A percentile compares a stretch with the other conserved stretches of the same genome.
Evolutionary conservation across 371 early-diverging fungal species (phyloP).

Genomic region (Syncephalastrum racemosum): DNA sequence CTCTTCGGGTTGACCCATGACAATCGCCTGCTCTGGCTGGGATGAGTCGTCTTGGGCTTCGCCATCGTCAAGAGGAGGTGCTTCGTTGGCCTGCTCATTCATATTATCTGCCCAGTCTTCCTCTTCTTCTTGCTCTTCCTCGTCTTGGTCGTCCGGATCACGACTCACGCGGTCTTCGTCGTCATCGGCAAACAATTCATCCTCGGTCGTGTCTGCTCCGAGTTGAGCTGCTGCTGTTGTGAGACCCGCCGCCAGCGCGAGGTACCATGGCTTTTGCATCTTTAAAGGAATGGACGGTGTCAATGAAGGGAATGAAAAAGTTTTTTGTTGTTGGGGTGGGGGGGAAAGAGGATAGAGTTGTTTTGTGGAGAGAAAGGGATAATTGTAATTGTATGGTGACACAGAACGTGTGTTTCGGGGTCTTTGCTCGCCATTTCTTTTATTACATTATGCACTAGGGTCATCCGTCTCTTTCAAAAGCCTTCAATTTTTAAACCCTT

Average conservation of each 20-base stretch:
- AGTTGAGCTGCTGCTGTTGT: neutral
- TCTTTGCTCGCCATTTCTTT: neutral
- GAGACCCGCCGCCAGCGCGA: neutral
- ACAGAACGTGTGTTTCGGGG: too few relatives aligned
- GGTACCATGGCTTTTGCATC: neutral
- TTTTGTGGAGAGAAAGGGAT: too few relatives aligned
- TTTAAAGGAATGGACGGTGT: neutral
- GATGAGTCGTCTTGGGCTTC: neutral
- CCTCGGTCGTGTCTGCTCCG: too few relatives aligned
- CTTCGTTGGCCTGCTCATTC: neutral
- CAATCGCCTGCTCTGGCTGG: conserved; percentile 3
- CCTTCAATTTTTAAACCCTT: too few relatives aligned
- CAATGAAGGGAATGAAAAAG: neutral
- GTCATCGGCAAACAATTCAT: neutral
- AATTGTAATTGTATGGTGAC: too few relatives aligned
- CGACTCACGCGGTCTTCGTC: neutral
- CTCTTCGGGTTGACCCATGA: conserved; percentile 6
- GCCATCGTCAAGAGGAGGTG: neutral
- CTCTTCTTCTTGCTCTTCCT: conserved; percentile 5
- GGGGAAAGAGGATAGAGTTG: too few relatives aligned
- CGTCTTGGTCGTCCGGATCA: conserved; percentile 1
- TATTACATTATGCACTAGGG: neutral
- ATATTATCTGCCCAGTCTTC: conserved; percentile 3
- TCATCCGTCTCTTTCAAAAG: neutral
- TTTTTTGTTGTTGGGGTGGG: too few relatives aligned